Percentiles rank a stretch among this genome's conserved stretches.
phyloP scores from a whole-genome alignment of 768 basidiomycete species.

The Leccinum variicolor region DNA sequence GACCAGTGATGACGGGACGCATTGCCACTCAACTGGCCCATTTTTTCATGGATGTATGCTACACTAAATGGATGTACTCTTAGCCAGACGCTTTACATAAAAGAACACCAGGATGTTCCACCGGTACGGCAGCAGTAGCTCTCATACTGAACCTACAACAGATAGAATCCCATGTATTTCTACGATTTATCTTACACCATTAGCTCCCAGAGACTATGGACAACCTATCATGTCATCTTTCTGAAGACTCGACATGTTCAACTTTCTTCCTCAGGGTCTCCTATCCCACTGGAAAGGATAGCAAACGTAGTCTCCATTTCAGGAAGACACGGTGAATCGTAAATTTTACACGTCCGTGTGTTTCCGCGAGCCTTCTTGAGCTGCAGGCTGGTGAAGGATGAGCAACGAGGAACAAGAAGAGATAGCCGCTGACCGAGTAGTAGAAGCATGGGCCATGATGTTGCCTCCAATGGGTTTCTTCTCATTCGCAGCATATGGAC shows the following conservation, averaged over 20 bases:
- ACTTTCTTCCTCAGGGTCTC: slow-evolving; percentile 88
- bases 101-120: neutral
- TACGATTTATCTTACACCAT: slow-evolving; percentile 5
- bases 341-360: slow-evolving; percentile 93
- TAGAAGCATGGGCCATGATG: slow-evolving; percentile 98
- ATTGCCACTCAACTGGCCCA: slow-evolving; percentile 52
- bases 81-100: neutral
- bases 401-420: slow-evolving; percentile 2
- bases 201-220: neutral
- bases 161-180: slow-evolving; percentile 7
- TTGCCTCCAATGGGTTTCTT: slow-evolving; percentile 99
- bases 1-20: neutral
- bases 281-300: slow-evolving; percentile 87
- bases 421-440: slow-evolving; percentile 66
- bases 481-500: slow-evolving; percentile 84
- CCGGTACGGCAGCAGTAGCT: neutral
- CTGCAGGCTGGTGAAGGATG: slow-evolving; percentile 56
- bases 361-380: slow-evolving; percentile 90
- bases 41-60: slow-evolving; percentile 11
- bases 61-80: slow-evolving; percentile 5
- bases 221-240: neutral
- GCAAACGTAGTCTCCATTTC: slow-evolving; percentile 96
- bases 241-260: slow-evolving; percentile 26
- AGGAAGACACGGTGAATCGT: slow-evolving; percentile 96
- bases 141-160: slow-evolving; percentile 10